phyloP scores from a whole-genome alignment of 2,329 filamentous ascomycete species.

The Microdochium trichocladiopsis region DNA sequence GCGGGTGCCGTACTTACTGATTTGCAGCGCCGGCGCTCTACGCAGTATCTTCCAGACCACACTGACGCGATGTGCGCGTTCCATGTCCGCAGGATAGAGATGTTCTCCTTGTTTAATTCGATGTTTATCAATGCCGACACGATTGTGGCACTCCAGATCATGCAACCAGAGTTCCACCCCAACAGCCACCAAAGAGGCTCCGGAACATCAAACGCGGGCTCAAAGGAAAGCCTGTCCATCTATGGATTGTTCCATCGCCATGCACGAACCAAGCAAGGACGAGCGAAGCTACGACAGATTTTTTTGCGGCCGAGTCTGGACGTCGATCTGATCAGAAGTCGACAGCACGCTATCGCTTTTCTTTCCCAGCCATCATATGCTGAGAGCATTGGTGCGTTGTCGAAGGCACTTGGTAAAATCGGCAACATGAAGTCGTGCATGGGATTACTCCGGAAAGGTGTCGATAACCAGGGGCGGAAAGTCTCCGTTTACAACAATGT shows the following conservation, averaged over 20 bases:
- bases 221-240: conserved; percentile 76
- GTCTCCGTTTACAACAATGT: conserved; percentile 55
- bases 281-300: conserved; percentile 62
- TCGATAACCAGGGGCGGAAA: conserved; percentile 43
- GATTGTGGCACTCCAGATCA: conserved; percentile 74
- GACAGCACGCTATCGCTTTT: conserved; percentile 61
- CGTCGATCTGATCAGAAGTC: conserved; percentile 58
- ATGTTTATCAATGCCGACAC: conserved; percentile 83
- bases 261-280: conserved; percentile 74
- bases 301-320: conserved; percentile 76
- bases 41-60: conserved; percentile 56
- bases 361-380: conserved; percentile 64
- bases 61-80: conserved; percentile 46
- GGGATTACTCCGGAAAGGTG: conserved; percentile 68
- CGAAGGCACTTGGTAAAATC: conserved; percentile 58
- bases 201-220: conserved; percentile 49
- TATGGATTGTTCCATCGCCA: conserved; percentile 76
- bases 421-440: conserved; percentile 69
- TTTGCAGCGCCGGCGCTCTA: conserved; percentile 60
- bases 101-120: conserved; percentile 59
- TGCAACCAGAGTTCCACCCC: conserved; percentile 76
- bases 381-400: conserved; percentile 44
- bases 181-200: conserved; percentile 72
- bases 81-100: conserved; percentile 57
- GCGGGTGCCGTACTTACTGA: conserved; percentile 81